Evolutionary conservation across 2,329 filamentous ascomycete species (phyloP).

Genomic region (Paecilomyces dactylethromorphus): DNA sequence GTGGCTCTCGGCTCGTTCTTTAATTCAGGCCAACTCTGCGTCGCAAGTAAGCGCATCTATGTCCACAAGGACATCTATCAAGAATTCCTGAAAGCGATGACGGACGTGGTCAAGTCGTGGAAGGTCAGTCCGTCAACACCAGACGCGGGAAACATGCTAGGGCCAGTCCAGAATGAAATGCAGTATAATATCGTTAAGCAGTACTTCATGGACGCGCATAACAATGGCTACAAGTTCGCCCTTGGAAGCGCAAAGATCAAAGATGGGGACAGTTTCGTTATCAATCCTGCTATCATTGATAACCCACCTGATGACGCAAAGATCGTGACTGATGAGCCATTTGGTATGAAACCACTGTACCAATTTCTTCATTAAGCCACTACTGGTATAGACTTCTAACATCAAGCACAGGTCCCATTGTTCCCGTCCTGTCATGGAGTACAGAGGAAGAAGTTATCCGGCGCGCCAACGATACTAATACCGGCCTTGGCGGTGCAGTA

Average conservation of each 20-base stretch:
- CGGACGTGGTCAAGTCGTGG: conserved; percentile 25
- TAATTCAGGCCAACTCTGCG: conserved; percentile 51
- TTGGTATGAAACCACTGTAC: conserved; percentile 31
- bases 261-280: conserved; percentile 44
- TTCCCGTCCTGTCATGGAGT: conserved; percentile 54
- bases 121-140: conserved; percentile 15
- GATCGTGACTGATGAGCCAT: conserved; percentile 51
- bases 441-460: conserved; percentile 40
- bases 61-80: conserved; percentile 51
- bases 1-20: conserved; percentile 45
- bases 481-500: conserved; percentile 40
- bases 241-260: conserved; percentile 37
- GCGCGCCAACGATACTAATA: conserved; percentile 37
- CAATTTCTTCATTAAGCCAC: background rate
- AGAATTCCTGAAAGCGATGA: conserved; percentile 41
- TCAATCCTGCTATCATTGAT: conserved; percentile 50
- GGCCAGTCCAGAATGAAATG: conserved; percentile 55
- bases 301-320: conserved; percentile 48
- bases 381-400: background rate
- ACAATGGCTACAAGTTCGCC: conserved; percentile 46
- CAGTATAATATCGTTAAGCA: conserved; percentile 53
- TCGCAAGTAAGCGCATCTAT: conserved; percentile 50
- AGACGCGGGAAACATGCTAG: conserved; percentile 44
- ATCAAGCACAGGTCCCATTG: conserved; percentile 43
- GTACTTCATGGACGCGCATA: conserved; percentile 50